phyloP scores from a whole-genome alignment of 768 basidiomycete species.

The Phanerodontia chrysosporium region DNA sequence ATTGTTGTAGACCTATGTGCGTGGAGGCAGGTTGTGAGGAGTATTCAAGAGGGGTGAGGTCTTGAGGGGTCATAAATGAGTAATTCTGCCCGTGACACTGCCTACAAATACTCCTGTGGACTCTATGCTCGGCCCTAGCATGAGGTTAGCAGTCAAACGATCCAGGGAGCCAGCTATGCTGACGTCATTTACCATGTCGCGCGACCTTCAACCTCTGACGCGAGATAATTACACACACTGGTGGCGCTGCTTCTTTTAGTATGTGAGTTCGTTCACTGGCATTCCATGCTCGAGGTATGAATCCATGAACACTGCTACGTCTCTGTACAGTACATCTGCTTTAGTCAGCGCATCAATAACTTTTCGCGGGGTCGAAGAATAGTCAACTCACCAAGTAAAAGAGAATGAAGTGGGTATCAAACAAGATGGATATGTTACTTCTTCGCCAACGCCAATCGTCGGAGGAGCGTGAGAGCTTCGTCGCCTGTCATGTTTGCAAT shows the following conservation, averaged over 20 bases:
- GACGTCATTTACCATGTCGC: too few relatives aligned
- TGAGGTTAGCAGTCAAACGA: too few relatives aligned
- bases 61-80: not conserved
- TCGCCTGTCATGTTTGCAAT: conserved; percentile 12
- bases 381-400: too few relatives aligned
- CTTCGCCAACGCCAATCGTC: conserved; percentile 2
- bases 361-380: too few relatives aligned
- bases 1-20: not conserved
- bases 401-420: not conserved
- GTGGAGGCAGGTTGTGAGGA: not conserved
- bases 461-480: conserved; percentile 5
- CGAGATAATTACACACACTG: too few relatives aligned
- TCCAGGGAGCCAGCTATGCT: too few relatives aligned
- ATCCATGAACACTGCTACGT: not conserved
- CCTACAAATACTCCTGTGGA: too few relatives aligned
- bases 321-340: not conserved
- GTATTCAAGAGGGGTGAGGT: not conserved
- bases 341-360: too few relatives aligned
- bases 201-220: not conserved
- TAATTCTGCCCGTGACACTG: not conserved
- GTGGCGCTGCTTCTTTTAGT: not conserved
- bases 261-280: not conserved
- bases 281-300: not conserved
- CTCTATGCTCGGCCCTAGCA: too few relatives aligned
- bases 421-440: not conserved